phyloP scores from a whole-genome alignment of 371 early-diverging fungal genomes.

The Zychaea mexicana region DNA sequence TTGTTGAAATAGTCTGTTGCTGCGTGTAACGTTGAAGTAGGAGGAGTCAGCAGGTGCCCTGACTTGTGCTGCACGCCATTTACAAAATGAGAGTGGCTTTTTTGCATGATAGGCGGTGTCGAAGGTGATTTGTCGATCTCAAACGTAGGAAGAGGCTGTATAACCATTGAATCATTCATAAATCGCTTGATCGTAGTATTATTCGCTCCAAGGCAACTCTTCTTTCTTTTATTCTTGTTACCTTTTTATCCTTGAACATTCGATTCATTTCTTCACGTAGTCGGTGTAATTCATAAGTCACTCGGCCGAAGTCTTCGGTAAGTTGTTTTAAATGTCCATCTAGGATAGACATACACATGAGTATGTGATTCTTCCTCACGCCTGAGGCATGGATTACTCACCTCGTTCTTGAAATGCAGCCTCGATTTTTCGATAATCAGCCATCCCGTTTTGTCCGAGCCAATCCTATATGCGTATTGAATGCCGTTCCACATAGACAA shows the following conservation, averaged over 20 bases:
- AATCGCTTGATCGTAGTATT: background rate
- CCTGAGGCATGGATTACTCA: too few relatives aligned
- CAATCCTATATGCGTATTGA: constrained; percentile 34
- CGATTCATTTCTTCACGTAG: constrained; percentile 60
- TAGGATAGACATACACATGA: too few relatives aligned
- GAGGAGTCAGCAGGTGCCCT: constrained; percentile 22
- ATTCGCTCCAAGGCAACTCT: background rate
- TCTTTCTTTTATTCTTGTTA: constrained; percentile 18
- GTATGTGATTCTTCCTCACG: too few relatives aligned
- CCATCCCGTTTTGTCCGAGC: constrained; percentile 51
- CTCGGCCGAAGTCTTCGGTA: constrained; percentile 52
- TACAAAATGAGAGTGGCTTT: constrained; percentile 12
- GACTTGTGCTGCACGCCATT: constrained; percentile 12
- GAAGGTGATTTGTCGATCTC: constrained; percentile 24
- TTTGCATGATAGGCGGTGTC: constrained; percentile 13
- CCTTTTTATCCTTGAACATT: constrained; percentile 63
- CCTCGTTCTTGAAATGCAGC: constrained; percentile 63
- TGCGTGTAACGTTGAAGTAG: constrained; percentile 7
- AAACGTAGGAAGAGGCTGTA: constrained; percentile 16
- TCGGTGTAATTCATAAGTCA: constrained; percentile 51
- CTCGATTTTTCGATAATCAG: constrained; percentile 59
- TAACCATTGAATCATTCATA: background rate
- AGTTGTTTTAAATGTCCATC: constrained; percentile 56
- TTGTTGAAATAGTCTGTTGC: constrained; percentile 8
- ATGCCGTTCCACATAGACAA: background rate